Evolutionary conservation across 345 rosid species (phyloP).

Genomic region (Cochlearia excelsa): DNA sequence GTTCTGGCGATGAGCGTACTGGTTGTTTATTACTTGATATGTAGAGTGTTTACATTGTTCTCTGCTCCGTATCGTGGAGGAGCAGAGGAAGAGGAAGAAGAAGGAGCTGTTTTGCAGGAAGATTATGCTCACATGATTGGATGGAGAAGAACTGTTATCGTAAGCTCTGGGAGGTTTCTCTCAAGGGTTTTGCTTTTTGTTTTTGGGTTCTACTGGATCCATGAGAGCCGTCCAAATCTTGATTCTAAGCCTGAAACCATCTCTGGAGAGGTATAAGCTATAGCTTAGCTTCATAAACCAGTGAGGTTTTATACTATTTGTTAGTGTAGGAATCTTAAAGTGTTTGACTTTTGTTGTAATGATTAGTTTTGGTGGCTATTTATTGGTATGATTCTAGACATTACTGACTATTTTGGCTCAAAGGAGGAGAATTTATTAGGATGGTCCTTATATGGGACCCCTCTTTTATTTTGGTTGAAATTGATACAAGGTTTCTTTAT

Average conservation of each 20-base stretch:
- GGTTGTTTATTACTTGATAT: slow-evolving; percentile 69
- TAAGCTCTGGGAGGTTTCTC: slow-evolving; percentile 61
- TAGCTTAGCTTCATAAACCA: background rate
- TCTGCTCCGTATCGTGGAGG: slow-evolving; percentile 68
- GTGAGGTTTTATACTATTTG: background rate
- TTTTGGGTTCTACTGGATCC: slow-evolving; percentile 92
- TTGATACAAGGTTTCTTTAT: slow-evolving; percentile 12
- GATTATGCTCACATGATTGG: slow-evolving; percentile 92
- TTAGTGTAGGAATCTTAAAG: slow-evolving; percentile 15
- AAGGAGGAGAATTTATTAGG: slow-evolving; percentile 25
- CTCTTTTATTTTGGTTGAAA: slow-evolving; percentile 21
- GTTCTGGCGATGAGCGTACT: slow-evolving; percentile 49
- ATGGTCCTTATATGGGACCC: slow-evolving; percentile 28
- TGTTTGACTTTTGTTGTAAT: slow-evolving; percentile 9
- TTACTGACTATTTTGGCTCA: slow-evolving; percentile 10
- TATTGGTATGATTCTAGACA: slow-evolving; percentile 14
- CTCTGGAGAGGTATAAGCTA: slow-evolving; percentile 29
- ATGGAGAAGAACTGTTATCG: slow-evolving; percentile 77
- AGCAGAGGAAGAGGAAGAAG: slow-evolving; percentile 65
- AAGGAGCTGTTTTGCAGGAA: slow-evolving; percentile 52
- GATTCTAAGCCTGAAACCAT: slow-evolving; percentile 15
- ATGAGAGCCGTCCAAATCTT: slow-evolving; percentile 39
- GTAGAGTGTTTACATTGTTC: slow-evolving; percentile 77
- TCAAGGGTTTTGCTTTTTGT: slow-evolving; percentile 74
- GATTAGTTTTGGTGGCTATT: slow-evolving; percentile 8